Conservation (phyloP, 257 asterid genomes). For the Nicotiana attenuata region DNA sequence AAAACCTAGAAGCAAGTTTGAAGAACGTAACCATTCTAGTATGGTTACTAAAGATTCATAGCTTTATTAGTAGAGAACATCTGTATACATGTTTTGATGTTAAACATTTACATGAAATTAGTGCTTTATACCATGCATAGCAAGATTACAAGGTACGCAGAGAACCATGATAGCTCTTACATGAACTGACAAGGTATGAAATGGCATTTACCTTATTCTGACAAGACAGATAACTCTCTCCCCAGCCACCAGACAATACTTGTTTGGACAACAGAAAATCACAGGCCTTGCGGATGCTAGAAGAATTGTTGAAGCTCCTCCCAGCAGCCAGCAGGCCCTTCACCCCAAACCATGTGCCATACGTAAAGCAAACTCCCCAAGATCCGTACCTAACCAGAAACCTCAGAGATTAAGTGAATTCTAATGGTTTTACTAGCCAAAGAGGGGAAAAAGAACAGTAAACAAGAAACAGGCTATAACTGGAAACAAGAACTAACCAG, state of each 20-base stretch:
- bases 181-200: neutral
- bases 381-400: conserved; percentile 72
- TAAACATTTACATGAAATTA: neutral
- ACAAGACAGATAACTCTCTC: conserved; percentile 90
- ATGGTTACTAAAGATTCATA: neutral
- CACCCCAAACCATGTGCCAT: conserved; percentile 87
- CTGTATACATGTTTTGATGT: neutral
- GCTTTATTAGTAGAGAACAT: neutral
- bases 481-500: conserved; percentile 48
- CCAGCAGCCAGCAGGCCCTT: conserved; percentile 84
- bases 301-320: conserved; percentile 48
- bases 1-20: neutral
- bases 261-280: conserved; percentile 84
- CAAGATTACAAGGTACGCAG: neutral
- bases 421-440: neutral
- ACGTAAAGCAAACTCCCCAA: conserved; percentile 93
- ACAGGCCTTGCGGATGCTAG: conserved; percentile 73
- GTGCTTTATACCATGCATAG: neutral
- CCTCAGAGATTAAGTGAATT: neutral
- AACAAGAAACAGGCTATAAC: neutral
- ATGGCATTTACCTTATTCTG: conserved; percentile 62
- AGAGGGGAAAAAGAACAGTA: neutral
- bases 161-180: neutral
- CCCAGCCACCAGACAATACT: conserved; percentile 92
- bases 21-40: neutral